Percentiles rank a stretch among this genome's conserved stretches.
Conservation (phyloP, 192 early-diverging fungal genomes). For the Gigaspora rosea region DNA sequence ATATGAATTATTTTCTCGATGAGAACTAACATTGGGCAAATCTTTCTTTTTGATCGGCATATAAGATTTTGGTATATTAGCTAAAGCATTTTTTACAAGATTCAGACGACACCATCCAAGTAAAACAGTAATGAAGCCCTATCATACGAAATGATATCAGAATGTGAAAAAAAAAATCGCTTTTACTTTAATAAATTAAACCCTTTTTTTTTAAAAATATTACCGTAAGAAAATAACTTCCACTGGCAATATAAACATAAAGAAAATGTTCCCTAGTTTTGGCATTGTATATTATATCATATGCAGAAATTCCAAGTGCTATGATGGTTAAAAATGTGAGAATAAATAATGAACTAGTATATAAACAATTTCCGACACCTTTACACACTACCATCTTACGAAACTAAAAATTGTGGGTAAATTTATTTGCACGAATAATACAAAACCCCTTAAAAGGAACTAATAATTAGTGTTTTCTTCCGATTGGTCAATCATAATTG, state of each 20-base stretch:
- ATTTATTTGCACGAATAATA: no score
- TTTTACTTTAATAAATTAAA: not conserved
- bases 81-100: constrained; percentile 47
- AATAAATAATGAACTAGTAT: constrained; percentile 16
- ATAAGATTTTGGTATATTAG: constrained; percentile 56
- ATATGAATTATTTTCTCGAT: not conserved
- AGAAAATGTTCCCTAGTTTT: not conserved
- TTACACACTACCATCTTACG: no score
- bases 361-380: not conserved
- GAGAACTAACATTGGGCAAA: constrained; percentile 47
- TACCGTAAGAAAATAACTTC: constrained; percentile 17
- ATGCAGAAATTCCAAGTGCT: not conserved
- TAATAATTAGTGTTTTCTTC: no score
- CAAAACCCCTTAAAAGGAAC: no score
- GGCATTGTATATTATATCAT: not conserved
- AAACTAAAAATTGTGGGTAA: no score
- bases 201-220: not conserved
- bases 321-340: constrained; percentile 9
- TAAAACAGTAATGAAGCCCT: constrained; percentile 51
- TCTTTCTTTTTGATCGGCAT: constrained; percentile 50
- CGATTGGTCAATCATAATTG: no score
- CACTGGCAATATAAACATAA: not conserved
- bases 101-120: constrained; percentile 54
- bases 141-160: not conserved
- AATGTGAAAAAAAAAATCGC: not conserved